phyloP scores from a whole-genome alignment of 2,329 filamentous ascomycete species.

The Diaporthe sp. region DNA sequence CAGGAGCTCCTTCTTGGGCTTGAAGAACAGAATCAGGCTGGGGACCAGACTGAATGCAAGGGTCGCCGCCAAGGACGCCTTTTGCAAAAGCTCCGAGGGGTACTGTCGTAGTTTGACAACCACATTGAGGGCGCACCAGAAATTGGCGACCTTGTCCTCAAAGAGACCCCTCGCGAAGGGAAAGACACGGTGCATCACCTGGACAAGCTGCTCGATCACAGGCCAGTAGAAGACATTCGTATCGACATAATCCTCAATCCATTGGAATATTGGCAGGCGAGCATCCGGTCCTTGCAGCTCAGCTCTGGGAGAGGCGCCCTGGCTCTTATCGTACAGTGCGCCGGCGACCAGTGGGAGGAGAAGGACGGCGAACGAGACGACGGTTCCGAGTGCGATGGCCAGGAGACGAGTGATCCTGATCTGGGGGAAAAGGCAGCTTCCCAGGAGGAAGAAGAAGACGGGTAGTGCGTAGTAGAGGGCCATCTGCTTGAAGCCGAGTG shows the following conservation, averaged over 20 bases:
- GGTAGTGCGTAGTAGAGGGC: slow-evolving; percentile 96
- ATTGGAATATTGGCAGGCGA: slow-evolving; percentile 73
- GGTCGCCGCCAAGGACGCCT: slow-evolving; percentile 81
- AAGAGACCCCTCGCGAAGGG: slow-evolving; percentile 96
- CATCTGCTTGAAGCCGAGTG: slow-evolving; percentile 99
- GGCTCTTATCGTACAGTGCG: slow-evolving; percentile 76
- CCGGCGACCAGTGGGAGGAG: slow-evolving; percentile 82
- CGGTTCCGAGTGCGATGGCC: slow-evolving; percentile 81
- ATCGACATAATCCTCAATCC: slow-evolving; percentile 72
- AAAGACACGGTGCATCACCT: slow-evolving; percentile 93
- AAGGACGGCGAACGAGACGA: slow-evolving; percentile 80
- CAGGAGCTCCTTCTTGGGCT: slow-evolving; percentile 81
- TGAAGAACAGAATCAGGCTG: slow-evolving; percentile 83
- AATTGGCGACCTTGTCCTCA: slow-evolving; percentile 98
- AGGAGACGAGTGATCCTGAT: slow-evolving; percentile 78
- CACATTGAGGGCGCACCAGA: slow-evolving; percentile 95
- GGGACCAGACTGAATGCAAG: slow-evolving; percentile 82
- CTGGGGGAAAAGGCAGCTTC: slow-evolving; percentile 84
- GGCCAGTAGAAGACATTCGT: slow-evolving; percentile 80
- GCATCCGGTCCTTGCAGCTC: slow-evolving; percentile 71
- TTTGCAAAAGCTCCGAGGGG: slow-evolving; percentile 79
- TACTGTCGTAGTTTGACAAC: slow-evolving; percentile 88
- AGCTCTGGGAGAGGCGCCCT: slow-evolving; percentile 70
- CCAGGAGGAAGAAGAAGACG: slow-evolving; percentile 92
- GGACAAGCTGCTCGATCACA: slow-evolving; percentile 81